Percentiles rank a stretch among this genome's conserved stretches.
These are phyloP conservation scores for Coemansia sp. DNA, from an alignment of 192 early-diverging fungal species.

Conservation along the genomic window DNA sequence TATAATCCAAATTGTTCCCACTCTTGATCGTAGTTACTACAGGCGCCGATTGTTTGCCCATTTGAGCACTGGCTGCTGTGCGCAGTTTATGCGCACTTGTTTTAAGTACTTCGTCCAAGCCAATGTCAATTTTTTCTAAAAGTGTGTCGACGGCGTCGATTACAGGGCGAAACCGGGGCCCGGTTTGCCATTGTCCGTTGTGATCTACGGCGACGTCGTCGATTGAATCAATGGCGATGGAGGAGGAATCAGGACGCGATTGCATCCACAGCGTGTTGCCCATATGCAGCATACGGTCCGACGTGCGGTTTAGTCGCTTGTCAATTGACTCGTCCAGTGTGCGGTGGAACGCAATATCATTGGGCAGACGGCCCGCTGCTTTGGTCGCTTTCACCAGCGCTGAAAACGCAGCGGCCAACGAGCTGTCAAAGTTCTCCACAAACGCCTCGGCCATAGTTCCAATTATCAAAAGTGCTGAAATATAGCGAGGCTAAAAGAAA, in stretches of 20 bases:
- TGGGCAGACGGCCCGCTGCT: conserved; percentile 60
- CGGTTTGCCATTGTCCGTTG: conserved; percentile 65
- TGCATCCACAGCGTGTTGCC: conserved; percentile 31
- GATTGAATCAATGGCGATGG: conserved; percentile 17
- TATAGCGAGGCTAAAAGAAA: conserved; percentile 4
- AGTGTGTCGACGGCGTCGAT: conserved; percentile 78
- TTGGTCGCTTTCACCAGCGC: conserved; percentile 62
- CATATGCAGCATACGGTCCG: conserved; percentile 31
- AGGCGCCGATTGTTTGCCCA: conserved; percentile 38
- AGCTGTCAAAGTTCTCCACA: conserved; percentile 17
- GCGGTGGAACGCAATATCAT: conserved; percentile 63
- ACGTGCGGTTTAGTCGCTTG: conserved; percentile 17
- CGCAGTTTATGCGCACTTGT: conserved; percentile 33
- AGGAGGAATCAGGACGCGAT: conserved; percentile 6
- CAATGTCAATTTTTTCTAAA: conserved; percentile 81
- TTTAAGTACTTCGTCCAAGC: conserved; percentile 66
- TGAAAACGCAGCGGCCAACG: conserved; percentile 28
- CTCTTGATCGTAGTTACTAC: conserved; percentile 27
- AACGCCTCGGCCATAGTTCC: conserved; percentile 7
- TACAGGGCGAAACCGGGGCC: conserved; percentile 62
- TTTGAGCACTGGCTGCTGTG: conserved; percentile 18
- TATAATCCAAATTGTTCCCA: conserved; percentile 46
- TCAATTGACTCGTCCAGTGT: conserved; percentile 64
- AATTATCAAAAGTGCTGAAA: background rate
- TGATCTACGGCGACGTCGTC: conserved; percentile 30